phyloP scores from a whole-genome alignment of 768 basidiomycete genomes.

The Amanita inopinata region DNA sequence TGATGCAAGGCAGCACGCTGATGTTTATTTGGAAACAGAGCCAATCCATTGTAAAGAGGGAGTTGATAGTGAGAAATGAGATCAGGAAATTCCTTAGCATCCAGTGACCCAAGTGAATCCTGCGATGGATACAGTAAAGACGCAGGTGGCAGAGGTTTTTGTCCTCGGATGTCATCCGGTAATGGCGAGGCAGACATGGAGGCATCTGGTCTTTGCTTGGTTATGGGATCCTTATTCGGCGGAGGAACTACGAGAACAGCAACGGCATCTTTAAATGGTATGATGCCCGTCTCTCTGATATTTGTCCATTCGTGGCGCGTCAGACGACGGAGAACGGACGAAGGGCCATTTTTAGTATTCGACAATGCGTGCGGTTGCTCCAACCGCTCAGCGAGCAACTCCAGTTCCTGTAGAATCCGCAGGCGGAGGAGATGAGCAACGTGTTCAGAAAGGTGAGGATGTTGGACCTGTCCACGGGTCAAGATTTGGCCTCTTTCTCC shows the following conservation, averaged over 20 bases:
- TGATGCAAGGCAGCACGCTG: constrained; percentile 55
- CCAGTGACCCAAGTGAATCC: neutral
- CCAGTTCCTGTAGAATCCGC: constrained; percentile 68
- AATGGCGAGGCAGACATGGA: constrained; percentile 28
- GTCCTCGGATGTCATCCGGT: constrained; percentile 13
- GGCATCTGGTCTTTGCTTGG: constrained; percentile 31
- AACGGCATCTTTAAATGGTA: constrained; percentile 44
- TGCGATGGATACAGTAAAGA: constrained; percentile 19
- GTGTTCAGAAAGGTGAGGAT: constrained; percentile 41
- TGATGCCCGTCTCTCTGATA: constrained; percentile 33
- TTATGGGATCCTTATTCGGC: constrained; percentile 41
- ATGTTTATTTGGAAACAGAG: constrained; percentile 50
- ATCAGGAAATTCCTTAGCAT: constrained; percentile 11
- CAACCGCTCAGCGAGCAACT: constrained; percentile 42
- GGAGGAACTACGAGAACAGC: constrained; percentile 68
- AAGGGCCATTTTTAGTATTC: constrained; percentile 15
- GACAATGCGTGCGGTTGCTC: constrained; percentile 15
- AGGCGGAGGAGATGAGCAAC: constrained; percentile 59
- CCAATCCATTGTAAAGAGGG: constrained; percentile 61
- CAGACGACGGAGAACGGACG: constrained; percentile 46
- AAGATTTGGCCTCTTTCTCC: constrained; percentile 21
- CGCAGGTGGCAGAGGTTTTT: constrained; percentile 19
- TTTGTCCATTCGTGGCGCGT: constrained; percentile 49
- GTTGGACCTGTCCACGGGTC: constrained; percentile 15
- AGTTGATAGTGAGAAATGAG: constrained; percentile 23